Percentiles rank a stretch among this genome's conserved stretches.
These are phyloP conservation scores for Pseudocercospora cruenta DNA, from an alignment of 2,329 filamentous ascomycete species.

Conservation along the genomic window DNA sequence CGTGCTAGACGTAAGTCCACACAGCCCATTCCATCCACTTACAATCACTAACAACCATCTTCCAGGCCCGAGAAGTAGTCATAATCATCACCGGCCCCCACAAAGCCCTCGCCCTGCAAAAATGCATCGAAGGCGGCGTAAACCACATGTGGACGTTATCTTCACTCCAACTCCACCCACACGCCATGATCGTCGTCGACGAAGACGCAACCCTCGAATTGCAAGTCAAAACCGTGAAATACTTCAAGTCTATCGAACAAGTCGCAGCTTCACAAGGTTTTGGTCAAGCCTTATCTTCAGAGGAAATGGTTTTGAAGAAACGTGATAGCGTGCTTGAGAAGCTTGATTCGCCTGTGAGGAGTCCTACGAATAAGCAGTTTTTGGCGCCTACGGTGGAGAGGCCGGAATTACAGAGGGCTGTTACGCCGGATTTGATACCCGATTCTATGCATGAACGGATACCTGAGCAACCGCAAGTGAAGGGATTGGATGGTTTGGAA, in stretches of 20 bases:
- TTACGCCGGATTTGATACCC: conserved; percentile 42
- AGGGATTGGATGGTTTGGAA: conserved; percentile 33
- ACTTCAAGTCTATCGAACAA: conserved; percentile 56
- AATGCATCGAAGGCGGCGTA: conserved; percentile 77
- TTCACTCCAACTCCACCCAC: conserved; percentile 76
- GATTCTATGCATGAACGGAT: conserved; percentile 42
- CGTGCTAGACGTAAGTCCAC: conserved; percentile 64
- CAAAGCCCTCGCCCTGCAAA: conserved; percentile 78
- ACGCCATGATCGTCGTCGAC: conserved; percentile 81
- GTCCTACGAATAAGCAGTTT: conserved; percentile 29
- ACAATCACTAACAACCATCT: conserved; percentile 23
- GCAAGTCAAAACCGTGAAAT: conserved; percentile 50
- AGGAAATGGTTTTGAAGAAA: conserved; percentile 37
- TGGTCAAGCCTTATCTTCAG: conserved; percentile 47
- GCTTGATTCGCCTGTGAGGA: conserved; percentile 37
- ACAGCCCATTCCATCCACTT: too few relatives aligned
- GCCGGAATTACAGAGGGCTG: conserved; percentile 27
- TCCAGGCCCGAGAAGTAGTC: conserved; percentile 73
- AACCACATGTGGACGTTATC: conserved; percentile 93
- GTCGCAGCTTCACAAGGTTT: conserved; percentile 51
- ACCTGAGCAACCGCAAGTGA: conserved; percentile 14
- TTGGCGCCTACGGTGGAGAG: conserved; percentile 26
- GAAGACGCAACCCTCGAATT: conserved; percentile 65
- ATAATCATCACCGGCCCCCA: conserved; percentile 81
- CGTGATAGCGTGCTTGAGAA: conserved; percentile 42